Evolutionary conservation across 495 filamentous ascomycete genomes (phyloP).

Genomic region (Staphylotrichum longicolle): DNA sequence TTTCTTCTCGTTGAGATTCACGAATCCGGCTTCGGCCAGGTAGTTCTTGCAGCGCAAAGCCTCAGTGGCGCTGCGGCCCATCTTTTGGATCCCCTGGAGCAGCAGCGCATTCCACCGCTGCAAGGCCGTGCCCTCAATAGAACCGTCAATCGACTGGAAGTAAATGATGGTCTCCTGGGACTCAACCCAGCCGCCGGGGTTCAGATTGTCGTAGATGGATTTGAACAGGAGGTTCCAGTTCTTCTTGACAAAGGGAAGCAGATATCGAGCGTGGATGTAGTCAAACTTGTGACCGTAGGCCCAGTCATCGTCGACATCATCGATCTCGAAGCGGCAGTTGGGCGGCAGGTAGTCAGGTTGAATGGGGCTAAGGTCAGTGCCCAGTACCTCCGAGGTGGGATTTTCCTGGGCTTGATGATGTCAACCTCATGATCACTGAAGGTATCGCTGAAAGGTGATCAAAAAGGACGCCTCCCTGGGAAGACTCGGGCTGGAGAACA

Average conservation of each 20-base stretch:
- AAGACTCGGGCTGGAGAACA: no score
- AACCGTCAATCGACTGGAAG: conserved; percentile 33
- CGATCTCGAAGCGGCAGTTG: conserved; percentile 50
- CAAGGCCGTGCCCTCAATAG: conserved; percentile 30
- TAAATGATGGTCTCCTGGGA: conserved; percentile 44
- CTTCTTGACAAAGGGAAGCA: conserved; percentile 15
- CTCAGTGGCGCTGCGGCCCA: conserved; percentile 27
- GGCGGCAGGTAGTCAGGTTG: conserved; percentile 46
- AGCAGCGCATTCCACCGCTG: conserved; percentile 35
- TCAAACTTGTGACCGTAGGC: conserved; percentile 44
- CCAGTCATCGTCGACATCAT: conserved; percentile 54
- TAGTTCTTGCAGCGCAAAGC: conserved; percentile 27
- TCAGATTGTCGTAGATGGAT: conserved; percentile 43
- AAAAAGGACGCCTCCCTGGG: no score
- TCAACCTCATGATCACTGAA: neutral
- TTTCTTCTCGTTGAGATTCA: conserved; percentile 42
- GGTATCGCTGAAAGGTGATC: neutral
- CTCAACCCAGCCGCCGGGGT: conserved; percentile 53
- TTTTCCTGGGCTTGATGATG: conserved; percentile 23
- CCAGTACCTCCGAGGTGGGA: conserved; percentile 33
- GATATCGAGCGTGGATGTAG: conserved; percentile 44
- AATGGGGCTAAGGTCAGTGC: conserved; percentile 50
- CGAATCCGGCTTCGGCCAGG: conserved; percentile 44
- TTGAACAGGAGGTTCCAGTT: conserved; percentile 40
- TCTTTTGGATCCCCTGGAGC: conserved; percentile 27